Evolutionary conservation across 352 stramenopile species (phyloP).

Genomic region (Phytophthora palmivora): DNA sequence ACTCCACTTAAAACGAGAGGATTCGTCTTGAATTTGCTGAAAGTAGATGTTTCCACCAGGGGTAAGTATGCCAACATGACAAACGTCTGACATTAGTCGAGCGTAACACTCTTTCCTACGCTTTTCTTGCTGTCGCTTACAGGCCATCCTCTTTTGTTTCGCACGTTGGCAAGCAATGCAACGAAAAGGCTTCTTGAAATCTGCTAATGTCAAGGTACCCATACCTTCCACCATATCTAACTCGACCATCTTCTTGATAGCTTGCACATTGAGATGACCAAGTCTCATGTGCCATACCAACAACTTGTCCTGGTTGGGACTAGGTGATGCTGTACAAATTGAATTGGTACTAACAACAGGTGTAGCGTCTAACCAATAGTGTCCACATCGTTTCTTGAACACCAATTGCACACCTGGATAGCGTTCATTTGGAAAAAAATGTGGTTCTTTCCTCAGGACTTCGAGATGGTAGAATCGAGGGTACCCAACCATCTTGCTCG

Average conservation of each 20-base stretch:
- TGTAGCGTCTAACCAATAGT: too few species aligned
- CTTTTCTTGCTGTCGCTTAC: neutral
- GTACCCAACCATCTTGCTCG: too few species aligned
- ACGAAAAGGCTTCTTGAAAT: slow-evolving; percentile 1
- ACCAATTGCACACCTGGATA: too few species aligned
- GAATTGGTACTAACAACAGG: too few species aligned
- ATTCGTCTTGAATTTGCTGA: neutral
- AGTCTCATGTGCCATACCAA: neutral
- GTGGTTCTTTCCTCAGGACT: too few species aligned
- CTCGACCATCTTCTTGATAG: neutral
- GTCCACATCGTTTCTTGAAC: too few species aligned
- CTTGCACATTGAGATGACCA: neutral
- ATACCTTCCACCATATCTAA: neutral
- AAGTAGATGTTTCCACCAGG: slow-evolving; percentile 8
- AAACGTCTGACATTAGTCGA: slow-evolving; percentile 2
- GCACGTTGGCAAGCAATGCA: slow-evolving; percentile 9
- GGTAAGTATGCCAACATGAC: neutral
- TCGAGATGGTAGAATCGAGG: too few species aligned
- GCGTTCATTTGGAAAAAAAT: too few species aligned
- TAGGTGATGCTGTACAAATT: too few species aligned
- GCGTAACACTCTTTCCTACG: neutral
- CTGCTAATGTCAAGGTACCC: neutral
- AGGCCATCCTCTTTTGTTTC: slow-evolving; percentile 1
- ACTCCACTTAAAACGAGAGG: slow-evolving; percentile 1
- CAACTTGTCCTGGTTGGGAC: neutral